Percentiles rank a stretch among this genome's conserved stretches.
These are phyloP conservation scores for Citrus cavaleriei DNA, from an alignment of 345 rosid species.

Conservation along the genomic window DNA sequence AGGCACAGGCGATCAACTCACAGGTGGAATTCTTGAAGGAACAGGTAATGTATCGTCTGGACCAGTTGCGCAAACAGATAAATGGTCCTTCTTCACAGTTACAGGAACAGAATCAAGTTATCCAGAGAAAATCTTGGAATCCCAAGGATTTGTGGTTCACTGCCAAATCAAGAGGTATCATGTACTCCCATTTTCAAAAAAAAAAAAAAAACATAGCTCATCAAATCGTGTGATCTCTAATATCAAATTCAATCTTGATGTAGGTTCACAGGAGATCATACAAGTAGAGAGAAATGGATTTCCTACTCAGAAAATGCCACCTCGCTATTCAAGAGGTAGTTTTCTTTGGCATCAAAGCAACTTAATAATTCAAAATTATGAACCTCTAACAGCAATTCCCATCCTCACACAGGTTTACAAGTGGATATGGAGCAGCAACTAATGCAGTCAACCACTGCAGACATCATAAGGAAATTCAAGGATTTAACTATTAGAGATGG, in stretches of 20 bases:
- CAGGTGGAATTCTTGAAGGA: not conserved
- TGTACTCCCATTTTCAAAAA: not conserved
- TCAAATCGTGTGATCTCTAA: not conserved
- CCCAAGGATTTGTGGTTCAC: not conserved
- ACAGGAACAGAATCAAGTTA: not conserved
- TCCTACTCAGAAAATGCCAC: not conserved
- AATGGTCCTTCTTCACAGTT: not conserved
- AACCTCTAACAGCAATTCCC: not conserved
- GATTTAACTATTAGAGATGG: constrained; percentile 8
- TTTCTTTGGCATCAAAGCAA: not conserved
- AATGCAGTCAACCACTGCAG: not conserved
- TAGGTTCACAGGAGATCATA: not conserved
- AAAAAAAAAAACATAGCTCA: too few species aligned
- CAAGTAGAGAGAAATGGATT: not conserved
- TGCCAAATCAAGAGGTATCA: not conserved
- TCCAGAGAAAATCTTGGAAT: not conserved
- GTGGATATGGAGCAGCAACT: not conserved
- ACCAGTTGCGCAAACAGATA: not conserved
- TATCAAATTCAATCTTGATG: not conserved
- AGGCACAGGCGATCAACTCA: not conserved
- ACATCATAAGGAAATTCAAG: not conserved
- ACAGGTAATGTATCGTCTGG: not conserved
- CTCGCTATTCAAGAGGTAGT: not conserved
- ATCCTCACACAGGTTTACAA: not conserved
- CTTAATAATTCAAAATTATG: not conserved